Base-by-base conservation (phyloP, 2,329 filamentous ascomycete species). In the Diaporthe ilicicola region DNA sequence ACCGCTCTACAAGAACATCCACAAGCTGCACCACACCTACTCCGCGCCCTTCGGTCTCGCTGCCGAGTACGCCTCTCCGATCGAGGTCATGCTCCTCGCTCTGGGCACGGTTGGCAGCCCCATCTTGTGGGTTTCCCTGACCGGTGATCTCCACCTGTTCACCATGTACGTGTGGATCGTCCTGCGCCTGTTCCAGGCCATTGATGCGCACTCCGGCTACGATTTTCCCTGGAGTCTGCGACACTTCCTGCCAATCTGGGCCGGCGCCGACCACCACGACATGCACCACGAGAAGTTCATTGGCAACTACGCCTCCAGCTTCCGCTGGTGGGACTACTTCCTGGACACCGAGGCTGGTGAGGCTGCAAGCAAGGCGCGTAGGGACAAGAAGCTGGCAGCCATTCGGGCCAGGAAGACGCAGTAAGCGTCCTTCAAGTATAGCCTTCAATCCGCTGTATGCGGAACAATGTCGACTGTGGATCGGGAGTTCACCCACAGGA, bases 1-100 rank as follows among this genome's bases (percentile, higher is more conserved):
- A 27, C 94, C 94, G 48, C 91, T 99, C 7, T 99, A 99, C 90
- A 97, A 94, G 87, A 89, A 91, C 79, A 93, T 99, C 78, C 96
- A 99, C 89, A 99, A 99, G 87, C 95, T 99, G 77, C 96, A 99
- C 86, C 96, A 99, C 87, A 95, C 96, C 79, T 99, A 99, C 87
- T 97, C 94, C 46, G 96, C 96, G 15, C 96, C 96, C 22, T 99
- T 99, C 79, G 96, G 96, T 76, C 88, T 99, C 67, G 95, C 96
- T 24, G 95, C 96, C 70, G 96, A 99, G 84, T 99, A 99, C 82
- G 96, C 96, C 8, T 98, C 95, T 53, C 96, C 96, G 0, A 97
- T 98, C 76, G 96, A 99, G 84, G 94, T 95, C 76, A 97, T 98
- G 93, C 89, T 97, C 70, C 91, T 99, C 62, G 96, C 95, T 48